phyloP scores from a whole-genome alignment of 176 grass and related monocot species.

The Ensete ventricosum region DNA sequence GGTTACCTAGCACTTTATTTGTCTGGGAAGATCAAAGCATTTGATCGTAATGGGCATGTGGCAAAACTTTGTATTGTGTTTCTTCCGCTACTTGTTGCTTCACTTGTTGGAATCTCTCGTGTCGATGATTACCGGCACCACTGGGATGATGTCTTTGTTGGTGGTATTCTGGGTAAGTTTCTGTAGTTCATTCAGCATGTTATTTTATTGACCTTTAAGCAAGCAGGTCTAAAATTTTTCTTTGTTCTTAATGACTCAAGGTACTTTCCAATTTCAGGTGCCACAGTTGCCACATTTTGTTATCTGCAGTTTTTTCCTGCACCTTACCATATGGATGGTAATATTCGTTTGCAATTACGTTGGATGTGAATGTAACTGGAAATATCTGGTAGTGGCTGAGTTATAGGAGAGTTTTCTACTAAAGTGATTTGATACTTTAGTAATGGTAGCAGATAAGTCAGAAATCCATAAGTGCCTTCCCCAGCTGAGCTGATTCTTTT shows the following conservation, averaged over 20 bases:
- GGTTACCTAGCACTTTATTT: constrained; percentile 69
- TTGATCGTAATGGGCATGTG: constrained; percentile 52
- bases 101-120: constrained; percentile 61
- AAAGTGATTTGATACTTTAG: not conserved
- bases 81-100: constrained; percentile 65
- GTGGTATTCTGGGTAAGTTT: constrained; percentile 54
- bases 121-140: constrained; percentile 81
- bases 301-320: constrained; percentile 86
- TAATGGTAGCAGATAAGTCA: not conserved
- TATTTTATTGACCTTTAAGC: not conserved
- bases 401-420: not conserved
- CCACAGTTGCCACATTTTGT: constrained; percentile 35
- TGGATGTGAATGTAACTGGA: not conserved
- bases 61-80: constrained; percentile 79
- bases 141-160: constrained; percentile 76
- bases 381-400: not conserved
- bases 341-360: not conserved
- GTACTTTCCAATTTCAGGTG: constrained; percentile 33
- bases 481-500: not conserved
- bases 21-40: constrained; percentile 63
- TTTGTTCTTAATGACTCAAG: not conserved
- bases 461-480: not conserved
- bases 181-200: not conserved
- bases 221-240: not conserved
- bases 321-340: constrained; percentile 67